Evolutionary conservation across 306 rosid species (phyloP), one percentile per base, ranked within the genome.

Genomic region (Phaseolus lunatus): DNA sequence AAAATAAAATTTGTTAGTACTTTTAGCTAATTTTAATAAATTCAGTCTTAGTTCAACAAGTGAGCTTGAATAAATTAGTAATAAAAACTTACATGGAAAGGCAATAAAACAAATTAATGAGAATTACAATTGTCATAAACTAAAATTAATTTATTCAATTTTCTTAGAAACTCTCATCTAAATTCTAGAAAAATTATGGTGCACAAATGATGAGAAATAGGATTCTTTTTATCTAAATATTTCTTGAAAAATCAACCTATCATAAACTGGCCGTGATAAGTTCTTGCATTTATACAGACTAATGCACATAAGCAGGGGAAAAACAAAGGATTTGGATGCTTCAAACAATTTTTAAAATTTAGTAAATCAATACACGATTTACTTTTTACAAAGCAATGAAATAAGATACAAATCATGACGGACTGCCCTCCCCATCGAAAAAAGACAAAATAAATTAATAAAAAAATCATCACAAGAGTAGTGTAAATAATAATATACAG

Each of bases 301-400:
- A n/a, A 10, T 9, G 15, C 27, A 64, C 10, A 64, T 35, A 47
- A 10, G 3, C 2, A 18, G 1, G 58, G 75, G 13, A 0, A 44
- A 41, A 41, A 2, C 13, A 39, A 41, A 41, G 14, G 45, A 41
- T 41, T 71, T 31, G 26, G 12, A 52, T 19, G 35, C 24, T 54
- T 54, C 53, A 72, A 20, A 71, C 4, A 13, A 20, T 54, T 49
- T n/a, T 7, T 29, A 20, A 23, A 72, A 22, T 72, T 59, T 56
- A 19, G 67, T 72, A 37, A 57, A 57, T 58, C 62, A 69, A 47
- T 22, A 70, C 52, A 53, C 13, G 14, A 68, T 57, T 54, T 73
- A 27, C 48, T 29, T 37, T 56, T 80, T 53, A 74, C 76, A 67
- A 56, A 66, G 63, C 27, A 41, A 43, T 26, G 6, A 8, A 56